Percentiles rank a stretch among this genome's conserved stretches.
Evolutionary conservation across 345 rosid species (phyloP).

Genomic region (Heritiera fomes): DNA sequence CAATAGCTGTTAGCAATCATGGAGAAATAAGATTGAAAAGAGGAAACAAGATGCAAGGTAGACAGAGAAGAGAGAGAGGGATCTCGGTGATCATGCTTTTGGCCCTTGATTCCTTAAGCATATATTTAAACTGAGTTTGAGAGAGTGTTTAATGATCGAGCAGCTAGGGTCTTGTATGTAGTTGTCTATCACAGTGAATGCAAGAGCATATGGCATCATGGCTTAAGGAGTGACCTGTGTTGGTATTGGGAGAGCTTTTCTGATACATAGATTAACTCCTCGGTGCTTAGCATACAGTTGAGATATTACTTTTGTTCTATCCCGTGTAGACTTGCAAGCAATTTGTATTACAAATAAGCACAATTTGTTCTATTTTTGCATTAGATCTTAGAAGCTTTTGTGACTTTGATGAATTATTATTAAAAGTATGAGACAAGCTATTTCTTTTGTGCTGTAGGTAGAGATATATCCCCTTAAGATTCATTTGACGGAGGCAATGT

Average conservation of each 20-base stretch:
- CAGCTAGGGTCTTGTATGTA: not conserved
- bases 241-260: not conserved
- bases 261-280: not conserved
- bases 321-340: not conserved
- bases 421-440: constrained; percentile 12
- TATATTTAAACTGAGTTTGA: not conserved
- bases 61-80: not conserved
- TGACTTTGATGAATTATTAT: not conserved
- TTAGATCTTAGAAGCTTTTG: not conserved
- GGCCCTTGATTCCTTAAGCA: constrained; percentile 7
- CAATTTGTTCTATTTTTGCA: not conserved
- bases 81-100: not conserved
- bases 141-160: not conserved
- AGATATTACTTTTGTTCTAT: not conserved
- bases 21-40: not conserved
- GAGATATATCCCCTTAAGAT: constrained; percentile 95
- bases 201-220: constrained; percentile 1
- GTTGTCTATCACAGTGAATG: not conserved
- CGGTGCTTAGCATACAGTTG: not conserved
- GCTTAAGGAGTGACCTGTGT: not conserved
- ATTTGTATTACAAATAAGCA: not conserved
- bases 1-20: not conserved
- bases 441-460: constrained; percentile 53
- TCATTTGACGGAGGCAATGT: constrained; percentile 94
- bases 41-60: not conserved